A percentile compares a stretch with the other conserved stretches of the same genome.
Evolutionary conservation across 2,329 filamentous ascomycete genomes (phyloP).

Genomic region (Bipolaris victoriae): DNA sequence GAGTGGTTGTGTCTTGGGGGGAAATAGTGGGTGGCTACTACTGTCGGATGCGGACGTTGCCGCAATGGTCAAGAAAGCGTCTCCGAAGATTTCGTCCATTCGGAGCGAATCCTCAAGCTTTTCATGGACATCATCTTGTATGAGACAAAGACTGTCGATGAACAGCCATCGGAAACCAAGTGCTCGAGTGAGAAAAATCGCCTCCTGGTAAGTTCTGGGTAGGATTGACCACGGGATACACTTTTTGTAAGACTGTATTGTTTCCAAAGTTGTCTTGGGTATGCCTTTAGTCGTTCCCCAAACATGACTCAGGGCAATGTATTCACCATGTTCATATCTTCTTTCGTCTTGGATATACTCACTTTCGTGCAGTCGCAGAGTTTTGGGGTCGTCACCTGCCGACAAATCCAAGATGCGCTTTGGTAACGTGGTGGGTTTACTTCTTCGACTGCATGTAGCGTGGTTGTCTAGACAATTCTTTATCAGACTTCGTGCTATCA

Average conservation of each 20-base stretch:
- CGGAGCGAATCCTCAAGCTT: slow-evolving; percentile 36
- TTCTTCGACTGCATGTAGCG: slow-evolving; percentile 34
- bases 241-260: slow-evolving; percentile 36
- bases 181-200: slow-evolving; percentile 41
- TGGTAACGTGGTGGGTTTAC: slow-evolving; percentile 33
- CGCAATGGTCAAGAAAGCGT: slow-evolving; percentile 44
- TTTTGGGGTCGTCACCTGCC: slow-evolving; percentile 37
- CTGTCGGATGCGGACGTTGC: slow-evolving; percentile 42
- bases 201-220: slow-evolving; percentile 46
- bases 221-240: slow-evolving; percentile 37
- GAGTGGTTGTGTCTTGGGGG: slow-evolving; percentile 31
- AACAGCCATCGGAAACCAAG: slow-evolving; percentile 48
- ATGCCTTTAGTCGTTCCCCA: slow-evolving; percentile 39
- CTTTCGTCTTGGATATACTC: slow-evolving; percentile 33
- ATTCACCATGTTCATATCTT: slow-evolving; percentile 42
- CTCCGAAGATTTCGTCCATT: slow-evolving; percentile 40
- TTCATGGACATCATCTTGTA: slow-evolving; percentile 40
- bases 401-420: slow-evolving; percentile 41
- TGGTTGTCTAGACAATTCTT: slow-evolving; percentile 41
- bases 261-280: slow-evolving; percentile 38
- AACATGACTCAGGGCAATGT: slow-evolving; percentile 42
- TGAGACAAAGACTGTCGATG: slow-evolving; percentile 45
- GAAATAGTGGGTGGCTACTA: slow-evolving; percentile 36
- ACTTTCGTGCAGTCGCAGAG: slow-evolving; percentile 38
- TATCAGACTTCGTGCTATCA: slow-evolving; percentile 35